Base-by-base conservation (phyloP, 257 asterid genomes). In the Solanum dulcamara region DNA sequence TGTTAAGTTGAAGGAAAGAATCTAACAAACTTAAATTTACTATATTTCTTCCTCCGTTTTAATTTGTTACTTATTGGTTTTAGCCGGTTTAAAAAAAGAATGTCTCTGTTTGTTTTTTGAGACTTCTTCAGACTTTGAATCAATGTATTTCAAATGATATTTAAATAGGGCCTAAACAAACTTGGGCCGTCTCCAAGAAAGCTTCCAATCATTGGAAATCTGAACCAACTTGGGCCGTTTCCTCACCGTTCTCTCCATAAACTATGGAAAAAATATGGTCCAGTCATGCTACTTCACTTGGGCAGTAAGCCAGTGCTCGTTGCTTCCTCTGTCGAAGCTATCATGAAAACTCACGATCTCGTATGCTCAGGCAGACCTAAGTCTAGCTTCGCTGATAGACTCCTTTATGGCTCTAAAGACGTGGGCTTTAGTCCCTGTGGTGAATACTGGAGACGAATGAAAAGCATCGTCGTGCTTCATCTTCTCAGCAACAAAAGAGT, bases 151-250 rank as follows among this genome's bases (percentile, higher is more conserved):
- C 15, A 44, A 10, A 44, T 44, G 15, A 44, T 11, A 4, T 44
- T 15, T 44, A 44, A 44, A 44, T 13, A 2, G 50, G 50, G 15
- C 50, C 50, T 44, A 44, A 44, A 44, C 13, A 44, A 11, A 7
- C n/a, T n/a, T n/a, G n/a, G n/a, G n/a, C 93, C 93, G 12, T 90
- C 92, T 15, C 93, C 94, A 12, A 71, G 66, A 74, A 89, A 82
- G 85, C 85, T 92, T 3, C 92, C 92, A 1, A 85, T 91, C 20
- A 14, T 90, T 8, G 93, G 93, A 42, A 90, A 92, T 82, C 90
- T 92, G 18, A 89, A 86, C 6, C 94, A 91, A 18, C 72, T 91
- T 2, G 84, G 89, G 38, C 40, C 81, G 1, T 28, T 66, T 30
- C 87, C 91, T 10, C 93, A 88, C 81, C 90, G 37, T 1, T 35